Percentiles rank a stretch among this genome's conserved stretches.
Evolutionary conservation across 2,329 filamentous ascomycete species (phyloP).

Genomic region (Hypoxylon sp.): DNA sequence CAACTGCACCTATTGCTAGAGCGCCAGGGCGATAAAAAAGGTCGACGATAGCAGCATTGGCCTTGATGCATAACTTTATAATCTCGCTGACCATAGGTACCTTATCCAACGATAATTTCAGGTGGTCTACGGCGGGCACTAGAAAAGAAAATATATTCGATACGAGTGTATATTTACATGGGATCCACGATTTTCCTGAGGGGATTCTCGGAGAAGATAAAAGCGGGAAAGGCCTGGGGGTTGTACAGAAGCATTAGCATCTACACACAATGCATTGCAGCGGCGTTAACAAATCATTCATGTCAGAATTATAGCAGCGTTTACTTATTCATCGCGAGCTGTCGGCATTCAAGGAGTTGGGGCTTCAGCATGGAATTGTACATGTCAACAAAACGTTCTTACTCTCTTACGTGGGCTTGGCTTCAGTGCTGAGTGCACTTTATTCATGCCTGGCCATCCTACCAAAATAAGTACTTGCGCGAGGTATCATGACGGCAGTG

Average conservation of each 20-base stretch:
- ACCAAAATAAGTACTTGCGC: conserved; percentile 7
- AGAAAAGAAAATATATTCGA: conserved; percentile 22
- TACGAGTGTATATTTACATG: conserved; percentile 32
- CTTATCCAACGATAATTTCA: conserved; percentile 20
- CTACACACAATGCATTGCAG: conserved; percentile 40
- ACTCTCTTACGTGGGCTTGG: conserved; percentile 19
- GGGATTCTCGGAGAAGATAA: conserved; percentile 14
- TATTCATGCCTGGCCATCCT: conserved; percentile 1
- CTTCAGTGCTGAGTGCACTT: conserved; percentile 2
- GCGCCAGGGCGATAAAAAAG: conserved; percentile 52
- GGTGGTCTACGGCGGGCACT: conserved; percentile 22
- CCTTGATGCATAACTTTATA: conserved; percentile 7
- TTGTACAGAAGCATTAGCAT: conserved; percentile 35
- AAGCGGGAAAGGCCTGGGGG: conserved; percentile 16
- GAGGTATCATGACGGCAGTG: background rate
- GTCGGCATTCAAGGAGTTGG: conserved; percentile 13
- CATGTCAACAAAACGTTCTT: conserved; percentile 24
- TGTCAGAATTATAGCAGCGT: conserved; percentile 24
- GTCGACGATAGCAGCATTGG: conserved; percentile 42
- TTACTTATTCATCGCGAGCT: background rate
- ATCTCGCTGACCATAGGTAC: conserved; percentile 2
- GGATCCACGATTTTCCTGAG: conserved; percentile 14
- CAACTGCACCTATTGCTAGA: conserved; percentile 69
- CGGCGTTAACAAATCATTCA: conserved; percentile 37
- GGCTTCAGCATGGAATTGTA: conserved; percentile 23